Percentiles rank a stretch among this genome's conserved stretches.
phyloP scores from a whole-genome alignment of 2,329 filamentous ascomycete species.

The Claviceps quebecensis region DNA sequence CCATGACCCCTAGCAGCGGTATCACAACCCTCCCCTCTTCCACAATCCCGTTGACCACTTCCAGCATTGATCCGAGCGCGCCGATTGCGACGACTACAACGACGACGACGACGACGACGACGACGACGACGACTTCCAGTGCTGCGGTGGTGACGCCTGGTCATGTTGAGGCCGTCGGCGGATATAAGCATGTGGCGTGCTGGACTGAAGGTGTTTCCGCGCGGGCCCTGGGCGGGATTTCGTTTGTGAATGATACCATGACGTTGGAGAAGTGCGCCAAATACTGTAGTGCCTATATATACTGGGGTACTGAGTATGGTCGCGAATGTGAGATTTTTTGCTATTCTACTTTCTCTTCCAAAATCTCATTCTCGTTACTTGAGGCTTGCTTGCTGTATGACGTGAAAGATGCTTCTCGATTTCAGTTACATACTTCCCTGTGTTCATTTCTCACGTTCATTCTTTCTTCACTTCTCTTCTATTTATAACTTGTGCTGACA shows the following conservation, averaged over 20 bases:
- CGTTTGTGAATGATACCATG: constrained; percentile 33
- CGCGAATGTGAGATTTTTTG: constrained; percentile 28
- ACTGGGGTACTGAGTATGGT: constrained; percentile 38
- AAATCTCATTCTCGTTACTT: too few species aligned
- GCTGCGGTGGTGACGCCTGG: constrained; percentile 13
- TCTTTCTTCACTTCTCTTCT: not conserved
- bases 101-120: not conserved
- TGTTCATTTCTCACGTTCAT: not conserved
- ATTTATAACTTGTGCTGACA: not conserved
- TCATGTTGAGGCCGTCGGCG: constrained; percentile 26
- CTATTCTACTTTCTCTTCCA: not conserved
- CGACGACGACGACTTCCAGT: constrained; percentile 15
- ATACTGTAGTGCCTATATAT: constrained; percentile 31
- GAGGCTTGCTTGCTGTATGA: too few species aligned
- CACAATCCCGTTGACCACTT: not conserved
- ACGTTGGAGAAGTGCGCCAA: constrained; percentile 32
- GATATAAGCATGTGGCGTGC: constrained; percentile 32
- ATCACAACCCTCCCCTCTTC: constrained; percentile 6
- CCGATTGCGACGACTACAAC: not conserved
- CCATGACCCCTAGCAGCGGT: constrained; percentile 5
- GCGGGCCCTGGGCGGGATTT: constrained; percentile 28
- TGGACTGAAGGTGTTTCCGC: constrained; percentile 30
- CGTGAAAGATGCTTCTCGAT: too few species aligned
- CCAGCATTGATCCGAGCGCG: not conserved
- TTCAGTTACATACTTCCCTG: too few species aligned